Evolutionary conservation across 2,329 filamentous ascomycete species (phyloP), one percentile per base, ranked within the genome.

Genomic region (Clonostachys chloroleuca): DNA sequence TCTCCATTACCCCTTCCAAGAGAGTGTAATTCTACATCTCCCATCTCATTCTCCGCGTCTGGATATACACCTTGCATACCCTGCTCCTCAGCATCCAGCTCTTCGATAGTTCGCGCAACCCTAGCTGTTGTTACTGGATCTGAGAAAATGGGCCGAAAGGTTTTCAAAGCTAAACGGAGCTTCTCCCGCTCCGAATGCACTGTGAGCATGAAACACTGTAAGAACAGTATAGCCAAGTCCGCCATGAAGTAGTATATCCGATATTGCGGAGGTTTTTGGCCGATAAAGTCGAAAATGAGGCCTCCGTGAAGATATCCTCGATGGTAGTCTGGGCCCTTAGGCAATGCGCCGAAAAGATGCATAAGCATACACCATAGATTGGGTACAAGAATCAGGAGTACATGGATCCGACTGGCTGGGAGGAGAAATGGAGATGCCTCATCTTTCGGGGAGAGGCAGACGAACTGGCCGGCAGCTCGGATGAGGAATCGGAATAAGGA

Each of bases 241-340:
- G 81, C 62, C 3, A 78, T 56, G 6, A 86, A 52, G 42, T 85
- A 73, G 44, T 77, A 73, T 14, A 79, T 56, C 52, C 73, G 74
- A 20, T 79, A 83, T 2, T 74, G 72, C 2, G 83, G 79, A 5
- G 82, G 79, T 53, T 76, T 77, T 60, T 87, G 83, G 13, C 84
- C 84, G 54, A 87, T 73, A 54, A 87, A 83, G 57, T 87, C 84
- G 54, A 86, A 76, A 20, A 87, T 71, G 44, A 86, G 69, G 34
- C 84, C 84, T 20, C 84, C 84, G 52, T 87, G 83, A 20, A 86
- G 72, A 57, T 86, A 87, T 20, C 83, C 83, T 45, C 81, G 71
- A 49, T 80, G 74, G 36, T 78, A 73, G 55, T 86, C 83, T 50
- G 75, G 73, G n/a, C 80, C 81, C 18, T 67, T 64, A 0, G 81